These are phyloP conservation scores for Coemansia biformis DNA, from an alignment of 192 early-diverging fungal species.

Conservation along the genomic window DNA sequence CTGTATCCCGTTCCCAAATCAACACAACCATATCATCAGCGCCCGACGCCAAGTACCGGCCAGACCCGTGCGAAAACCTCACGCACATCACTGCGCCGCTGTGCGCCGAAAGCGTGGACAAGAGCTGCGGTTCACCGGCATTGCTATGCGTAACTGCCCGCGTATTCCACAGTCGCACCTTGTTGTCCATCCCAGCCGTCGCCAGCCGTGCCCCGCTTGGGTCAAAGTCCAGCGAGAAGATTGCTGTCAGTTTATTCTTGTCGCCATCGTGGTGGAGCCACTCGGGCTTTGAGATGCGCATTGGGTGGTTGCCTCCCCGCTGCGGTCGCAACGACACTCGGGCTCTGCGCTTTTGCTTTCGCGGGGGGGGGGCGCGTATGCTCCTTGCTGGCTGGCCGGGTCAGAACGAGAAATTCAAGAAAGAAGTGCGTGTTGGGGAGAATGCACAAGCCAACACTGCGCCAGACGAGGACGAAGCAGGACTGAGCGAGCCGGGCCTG, in stretches of 20 bases:
- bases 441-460: no score
- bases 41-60: constrained; percentile 76
- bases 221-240: constrained; percentile 87
- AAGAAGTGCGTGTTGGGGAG: no score
- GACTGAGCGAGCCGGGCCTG: no score
- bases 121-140: constrained; percentile 52
- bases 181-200: constrained; percentile 83
- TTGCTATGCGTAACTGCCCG: constrained; percentile 55
- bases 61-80: constrained; percentile 69
- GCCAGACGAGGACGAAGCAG: no score
- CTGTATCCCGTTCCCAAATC: constrained; percentile 79
- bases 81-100: constrained; percentile 86
- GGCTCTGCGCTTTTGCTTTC: no score
- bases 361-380: no score
- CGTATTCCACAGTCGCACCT: constrained; percentile 87
- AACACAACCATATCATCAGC: constrained; percentile 91
- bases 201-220: constrained; percentile 75
- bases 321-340: no score
- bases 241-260: constrained; percentile 55
- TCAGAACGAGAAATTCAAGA: no score
- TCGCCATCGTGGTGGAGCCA: constrained; percentile 72
- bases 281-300: constrained; percentile 64
- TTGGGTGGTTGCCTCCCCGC: no score
- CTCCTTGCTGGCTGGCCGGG: no score
- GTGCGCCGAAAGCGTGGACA: constrained; percentile 79